These are phyloP conservation scores for Cyanodermella asteris DNA, from an alignment of 2,329 filamentous ascomycete species.

Conservation along the genomic window DNA sequence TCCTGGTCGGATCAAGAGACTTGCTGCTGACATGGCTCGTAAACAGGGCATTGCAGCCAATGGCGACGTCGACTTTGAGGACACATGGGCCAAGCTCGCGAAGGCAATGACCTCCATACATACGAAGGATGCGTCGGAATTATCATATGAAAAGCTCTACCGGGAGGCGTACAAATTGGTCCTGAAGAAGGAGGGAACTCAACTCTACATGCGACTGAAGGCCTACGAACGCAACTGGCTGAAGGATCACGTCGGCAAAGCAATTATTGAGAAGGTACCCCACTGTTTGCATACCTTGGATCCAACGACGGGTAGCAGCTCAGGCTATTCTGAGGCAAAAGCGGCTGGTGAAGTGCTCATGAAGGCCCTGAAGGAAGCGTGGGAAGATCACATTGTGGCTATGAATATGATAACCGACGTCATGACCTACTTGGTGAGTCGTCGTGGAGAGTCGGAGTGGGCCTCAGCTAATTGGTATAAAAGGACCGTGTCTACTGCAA, in stretches of 20 bases:
- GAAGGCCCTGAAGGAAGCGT: slow-evolving; percentile 50
- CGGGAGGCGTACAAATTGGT: slow-evolving; percentile 87
- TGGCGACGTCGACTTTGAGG: slow-evolving; percentile 59
- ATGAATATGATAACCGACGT: slow-evolving; percentile 97
- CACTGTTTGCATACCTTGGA: slow-evolving; percentile 40
- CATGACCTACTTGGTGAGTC: slow-evolving; percentile 68
- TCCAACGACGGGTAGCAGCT: slow-evolving; percentile 16
- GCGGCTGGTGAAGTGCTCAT: slow-evolving; percentile 68
- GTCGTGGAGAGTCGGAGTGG: slow-evolving; percentile 1
- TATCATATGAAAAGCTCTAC: slow-evolving; percentile 93
- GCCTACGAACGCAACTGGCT: slow-evolving; percentile 70
- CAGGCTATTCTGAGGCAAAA: slow-evolving; percentile 50
- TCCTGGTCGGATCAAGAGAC: too few species aligned
- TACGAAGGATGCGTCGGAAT: slow-evolving; percentile 65
- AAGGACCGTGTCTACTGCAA: slow-evolving; percentile 61
- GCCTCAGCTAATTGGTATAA: background rate
- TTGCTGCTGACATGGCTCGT: background rate
- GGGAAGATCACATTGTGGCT: slow-evolving; percentile 74
- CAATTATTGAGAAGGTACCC: slow-evolving; percentile 49
- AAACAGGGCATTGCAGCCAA: slow-evolving; percentile 12
- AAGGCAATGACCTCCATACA: slow-evolving; percentile 73
- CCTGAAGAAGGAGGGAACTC: slow-evolving; percentile 61
- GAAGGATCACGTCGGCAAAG: slow-evolving; percentile 44
- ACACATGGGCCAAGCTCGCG: slow-evolving; percentile 56
- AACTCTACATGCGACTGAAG: slow-evolving; percentile 61